Evolutionary conservation across 1,284 basidiomycete genomes (phyloP), one percentile per base, ranked within the genome.

Genomic region (Entoloma clypeatum): DNA sequence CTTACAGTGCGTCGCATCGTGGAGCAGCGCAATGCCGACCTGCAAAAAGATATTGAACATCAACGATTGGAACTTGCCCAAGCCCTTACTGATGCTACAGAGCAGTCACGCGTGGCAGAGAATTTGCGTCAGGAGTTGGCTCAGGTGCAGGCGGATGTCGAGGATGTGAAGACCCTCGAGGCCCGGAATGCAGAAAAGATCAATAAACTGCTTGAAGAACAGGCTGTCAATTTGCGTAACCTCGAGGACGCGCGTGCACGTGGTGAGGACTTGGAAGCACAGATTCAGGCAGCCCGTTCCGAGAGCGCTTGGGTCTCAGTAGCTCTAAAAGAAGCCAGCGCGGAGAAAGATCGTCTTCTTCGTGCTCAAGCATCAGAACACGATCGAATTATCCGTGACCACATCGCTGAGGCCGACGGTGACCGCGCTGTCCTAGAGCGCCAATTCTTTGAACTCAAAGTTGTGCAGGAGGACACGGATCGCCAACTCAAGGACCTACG

Each of bases 391-490:
- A 78, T 96, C 58, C 76, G 90, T 1, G 91, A 94, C 60, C 87
- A 91, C 55, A 83, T 88, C 32, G 88, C 88, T 2, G 92, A 95
- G 59, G 88, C 92, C 5, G 89, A 94, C 55, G 91, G 90, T 0
- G 91, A 94, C 62, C 77, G 91, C 11, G 90, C 90, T 0, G 87
- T 94, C 3, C 69, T 94, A 36, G 90, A 93, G 58, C 81, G 91
- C 44, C 86, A 92, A 59, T 87, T 91, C 59, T 78, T 81, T 28
- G 86, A 90, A 47, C 67, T 90, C 19, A 78, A 78, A 42, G 81
- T 77, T 1, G 70, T 71, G 8, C 62, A 81, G 41, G 81, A 85
- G 44, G 69, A 75, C 38, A 67, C 70, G 9, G 72, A 77, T 40
- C 69, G 74, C 8, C 75, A 80, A 49, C 59, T 83, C 21, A 81